A percentile compares a stretch with the other conserved stretches of the same genome.
phyloP scores from a whole-genome alignment of 257 asterid species.

The Solanum chiquidenum region DNA sequence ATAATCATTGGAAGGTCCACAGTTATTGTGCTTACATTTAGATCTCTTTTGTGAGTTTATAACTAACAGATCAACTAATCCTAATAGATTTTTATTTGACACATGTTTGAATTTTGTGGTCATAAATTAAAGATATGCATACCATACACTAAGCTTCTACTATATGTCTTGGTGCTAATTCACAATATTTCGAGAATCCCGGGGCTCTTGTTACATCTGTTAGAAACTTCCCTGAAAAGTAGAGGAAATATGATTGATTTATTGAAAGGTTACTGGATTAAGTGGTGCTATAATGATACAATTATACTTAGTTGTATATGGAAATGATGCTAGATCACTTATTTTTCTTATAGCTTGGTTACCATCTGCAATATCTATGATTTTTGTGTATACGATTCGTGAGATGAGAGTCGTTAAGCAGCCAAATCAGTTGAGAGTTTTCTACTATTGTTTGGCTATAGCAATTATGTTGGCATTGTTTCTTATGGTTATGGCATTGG shows the following conservation, averaged over 20 bases:
- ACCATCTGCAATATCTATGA: slow-evolving; percentile 68
- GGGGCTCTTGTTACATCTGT: slow-evolving; percentile 84
- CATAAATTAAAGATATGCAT: too few species aligned
- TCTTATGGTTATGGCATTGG: slow-evolving; percentile 55
- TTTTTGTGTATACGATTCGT: slow-evolving; percentile 73
- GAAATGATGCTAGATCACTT: slow-evolving; percentile 59
- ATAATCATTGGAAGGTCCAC: too few species aligned
- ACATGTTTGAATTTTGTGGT: too few species aligned
- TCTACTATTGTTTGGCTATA: slow-evolving; percentile 43
- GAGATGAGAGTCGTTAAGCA: slow-evolving; percentile 33
- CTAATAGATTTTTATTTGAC: slow-evolving; percentile 18
- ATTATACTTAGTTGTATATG: slow-evolving; percentile 61
- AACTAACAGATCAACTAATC: too few species aligned
- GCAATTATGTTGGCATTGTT: slow-evolving; percentile 52
- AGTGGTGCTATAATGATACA: slow-evolving; percentile 83
- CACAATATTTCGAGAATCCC: slow-evolving; percentile 78
- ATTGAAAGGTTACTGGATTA: slow-evolving; percentile 64
- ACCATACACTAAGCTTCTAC: too few species aligned
- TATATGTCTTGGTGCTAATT: slow-evolving; percentile 74
- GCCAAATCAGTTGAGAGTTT: slow-evolving; percentile 33
- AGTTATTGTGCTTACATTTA: too few species aligned
- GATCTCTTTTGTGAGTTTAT: too few species aligned
- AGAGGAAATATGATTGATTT: slow-evolving; percentile 58
- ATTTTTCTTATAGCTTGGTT: slow-evolving; percentile 84
- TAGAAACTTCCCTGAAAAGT: slow-evolving; percentile 56